Evolutionary conservation across 2,329 filamentous ascomycete genomes (phyloP).

Genomic region (Rachicladosporium sp.): DNA sequence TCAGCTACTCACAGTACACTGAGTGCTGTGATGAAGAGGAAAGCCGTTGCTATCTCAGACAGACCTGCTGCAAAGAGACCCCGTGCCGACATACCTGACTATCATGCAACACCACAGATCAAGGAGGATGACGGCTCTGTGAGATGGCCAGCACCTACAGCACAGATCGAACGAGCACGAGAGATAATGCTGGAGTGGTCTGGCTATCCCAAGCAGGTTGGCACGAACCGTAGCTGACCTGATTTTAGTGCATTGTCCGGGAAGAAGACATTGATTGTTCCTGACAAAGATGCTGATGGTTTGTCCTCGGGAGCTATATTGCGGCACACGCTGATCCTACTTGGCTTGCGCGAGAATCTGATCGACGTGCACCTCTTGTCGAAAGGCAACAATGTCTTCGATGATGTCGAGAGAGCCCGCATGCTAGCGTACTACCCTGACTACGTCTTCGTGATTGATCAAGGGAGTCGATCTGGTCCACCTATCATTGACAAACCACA

Average conservation of each 20-base stretch:
- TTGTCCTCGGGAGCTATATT: constrained; percentile 53
- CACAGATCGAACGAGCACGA: constrained; percentile 44
- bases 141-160: constrained; percentile 50
- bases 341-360: constrained; percentile 42
- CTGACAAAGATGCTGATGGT: constrained; percentile 59
- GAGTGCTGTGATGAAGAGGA: constrained; percentile 15
- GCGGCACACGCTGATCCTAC: constrained; percentile 44
- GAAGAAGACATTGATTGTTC: constrained; percentile 48
- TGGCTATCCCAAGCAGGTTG: constrained; percentile 5
- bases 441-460: constrained; percentile 54
- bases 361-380: constrained; percentile 48
- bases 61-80: constrained; percentile 17
- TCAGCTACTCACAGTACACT: too few species aligned
- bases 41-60: constrained; percentile 7
- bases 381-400: constrained; percentile 49
- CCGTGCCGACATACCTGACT: constrained; percentile 28
- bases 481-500: constrained; percentile 41
- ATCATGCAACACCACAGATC: constrained; percentile 32
- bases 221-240: too few species aligned
- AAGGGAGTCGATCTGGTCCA: constrained; percentile 46
- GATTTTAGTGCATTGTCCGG: constrained; percentile 36
- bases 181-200: constrained; percentile 48
- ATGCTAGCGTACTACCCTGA: constrained; percentile 41
- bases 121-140: constrained; percentile 34
- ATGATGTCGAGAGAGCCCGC: constrained; percentile 37